These are phyloP conservation scores for Westerdykella ornata DNA, from an alignment of 2,329 filamentous ascomycete genomes.

Conservation along the genomic window DNA sequence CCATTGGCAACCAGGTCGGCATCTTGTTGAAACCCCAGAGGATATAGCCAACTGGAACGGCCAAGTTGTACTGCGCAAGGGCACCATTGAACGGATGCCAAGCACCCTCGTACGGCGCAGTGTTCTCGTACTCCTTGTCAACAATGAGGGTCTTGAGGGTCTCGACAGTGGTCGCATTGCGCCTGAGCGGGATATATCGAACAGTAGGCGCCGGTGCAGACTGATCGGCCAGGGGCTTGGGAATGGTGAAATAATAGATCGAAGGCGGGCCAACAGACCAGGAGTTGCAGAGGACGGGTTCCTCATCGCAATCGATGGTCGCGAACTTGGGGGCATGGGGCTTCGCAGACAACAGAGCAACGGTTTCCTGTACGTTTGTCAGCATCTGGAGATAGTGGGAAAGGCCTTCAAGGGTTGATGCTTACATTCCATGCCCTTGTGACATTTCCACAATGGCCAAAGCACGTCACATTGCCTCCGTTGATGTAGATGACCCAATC, in stretches of 20 bases:
- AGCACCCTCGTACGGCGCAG: slow-evolving; percentile 53
- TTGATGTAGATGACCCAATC: slow-evolving; percentile 72
- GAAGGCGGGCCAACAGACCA: slow-evolving; percentile 61
- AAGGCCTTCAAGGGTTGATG: not conserved
- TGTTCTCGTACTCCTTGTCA: slow-evolving; percentile 52
- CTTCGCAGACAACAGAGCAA: slow-evolving; percentile 55
- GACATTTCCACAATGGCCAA: slow-evolving; percentile 53
- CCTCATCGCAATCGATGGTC: slow-evolving; percentile 65
- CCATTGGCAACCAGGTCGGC: slow-evolving; percentile 70
- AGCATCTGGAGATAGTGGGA: slow-evolving; percentile 32
- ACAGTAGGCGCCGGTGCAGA: slow-evolving; percentile 58
- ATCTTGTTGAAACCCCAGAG: slow-evolving; percentile 57
- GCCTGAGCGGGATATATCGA: slow-evolving; percentile 60
- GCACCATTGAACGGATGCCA: slow-evolving; percentile 72
- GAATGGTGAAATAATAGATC: slow-evolving; percentile 59
- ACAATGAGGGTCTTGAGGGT: slow-evolving; percentile 56
- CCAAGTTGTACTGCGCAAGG: slow-evolving; percentile 56
- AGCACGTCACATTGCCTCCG: slow-evolving; percentile 73
- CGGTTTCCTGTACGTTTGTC: slow-evolving; percentile 48
- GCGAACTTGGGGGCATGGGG: slow-evolving; percentile 61
- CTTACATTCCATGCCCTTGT: slow-evolving; percentile 55
- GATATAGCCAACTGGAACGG: slow-evolving; percentile 59
- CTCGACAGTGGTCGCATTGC: slow-evolving; percentile 59
- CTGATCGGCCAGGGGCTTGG: slow-evolving; percentile 55
- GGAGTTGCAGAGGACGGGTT: slow-evolving; percentile 67